Conservation (phyloP, 1,284 basidiomycete species). For the Hymenochaete sp. region DNA sequence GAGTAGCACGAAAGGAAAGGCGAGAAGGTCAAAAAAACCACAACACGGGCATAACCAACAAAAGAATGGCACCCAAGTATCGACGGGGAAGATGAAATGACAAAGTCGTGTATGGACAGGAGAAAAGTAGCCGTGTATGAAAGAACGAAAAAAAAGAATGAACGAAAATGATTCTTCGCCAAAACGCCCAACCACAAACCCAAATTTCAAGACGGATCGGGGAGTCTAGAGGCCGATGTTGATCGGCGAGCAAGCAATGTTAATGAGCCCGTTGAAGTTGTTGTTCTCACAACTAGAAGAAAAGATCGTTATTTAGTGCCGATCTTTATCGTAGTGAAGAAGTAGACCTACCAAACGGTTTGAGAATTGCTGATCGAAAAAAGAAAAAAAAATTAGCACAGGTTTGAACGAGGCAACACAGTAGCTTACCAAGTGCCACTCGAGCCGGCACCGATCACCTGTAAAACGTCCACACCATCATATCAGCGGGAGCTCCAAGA, state of each 20-base stretch:
- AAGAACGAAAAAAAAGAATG: too few relatives aligned
- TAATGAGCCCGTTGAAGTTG: constrained; percentile 19
- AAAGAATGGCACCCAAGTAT: too few relatives aligned
- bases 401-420: neutral
- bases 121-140: too few relatives aligned
- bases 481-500: neutral
- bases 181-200: too few relatives aligned
- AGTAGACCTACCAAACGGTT: constrained; percentile 14
- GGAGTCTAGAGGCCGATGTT: constrained; percentile 10
- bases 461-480: neutral
- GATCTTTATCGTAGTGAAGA: neutral
- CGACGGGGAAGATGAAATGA: too few relatives aligned
- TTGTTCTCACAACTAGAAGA: constrained; percentile 18
- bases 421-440: constrained; percentile 10
- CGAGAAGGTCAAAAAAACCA: too few relatives aligned
- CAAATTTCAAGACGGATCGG: too few relatives aligned
- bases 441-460: constrained; percentile 9
- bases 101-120: too few relatives aligned
- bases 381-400: neutral
- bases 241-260: constrained; percentile 19
- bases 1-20: too few relatives aligned
- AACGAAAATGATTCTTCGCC: too few relatives aligned
- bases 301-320: neutral
- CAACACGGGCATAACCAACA: too few relatives aligned
- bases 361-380: constrained; percentile 11